Evolutionary conservation across 2,329 filamentous ascomycete genomes (phyloP), one percentile per base, ranked within the genome.

Genomic region (Curvularia lunata): DNA sequence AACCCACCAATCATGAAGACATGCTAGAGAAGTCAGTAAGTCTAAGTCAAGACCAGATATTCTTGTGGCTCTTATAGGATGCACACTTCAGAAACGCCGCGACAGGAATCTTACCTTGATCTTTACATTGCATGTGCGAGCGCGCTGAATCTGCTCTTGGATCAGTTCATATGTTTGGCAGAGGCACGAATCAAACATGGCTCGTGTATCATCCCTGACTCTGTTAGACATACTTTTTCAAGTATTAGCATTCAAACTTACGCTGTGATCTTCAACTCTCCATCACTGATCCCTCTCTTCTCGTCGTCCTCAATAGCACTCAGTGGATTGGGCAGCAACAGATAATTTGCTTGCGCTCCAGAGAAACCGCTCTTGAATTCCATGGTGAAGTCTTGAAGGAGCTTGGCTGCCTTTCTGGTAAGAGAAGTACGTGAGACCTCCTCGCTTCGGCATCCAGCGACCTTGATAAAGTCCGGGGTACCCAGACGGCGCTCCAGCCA

Each of bases 1-100:
- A 74, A 72, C 0, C 72, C 71, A 1, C 69, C 70, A 0, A 74
- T 67, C 25, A 73, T 32, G 54, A 72, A 66, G 0, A 72, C 19
- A 8, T 54, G 68, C 68, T 53, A n/a, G 37, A 3, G 2, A 1
- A 27, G 51, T 52, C 5, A 49, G 52, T 53, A 41, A 37, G 8
- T 2, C 10, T 8, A 16, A 25, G 10, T 16, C 38, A 23, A 18
- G 12, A 25, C 10, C 10, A 3, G 10, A 1, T 6, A 12, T 5
- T 37, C 34, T 37, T 8, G 2, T 18, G 4, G 8, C 34, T 8
- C 4, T 8, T 34, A 13, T 4, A 18, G 8, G 18, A 37, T 2
- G 12, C 13, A 37, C n/a, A 37, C 16, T 1, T 18, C 34, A 37
- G 16, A 2, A 2, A 8, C 16, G 6, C 16, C 38, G 3, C 38